phyloP scores from a whole-genome alignment of 495 filamentous ascomycete species.

The Cercophora samala region DNA sequence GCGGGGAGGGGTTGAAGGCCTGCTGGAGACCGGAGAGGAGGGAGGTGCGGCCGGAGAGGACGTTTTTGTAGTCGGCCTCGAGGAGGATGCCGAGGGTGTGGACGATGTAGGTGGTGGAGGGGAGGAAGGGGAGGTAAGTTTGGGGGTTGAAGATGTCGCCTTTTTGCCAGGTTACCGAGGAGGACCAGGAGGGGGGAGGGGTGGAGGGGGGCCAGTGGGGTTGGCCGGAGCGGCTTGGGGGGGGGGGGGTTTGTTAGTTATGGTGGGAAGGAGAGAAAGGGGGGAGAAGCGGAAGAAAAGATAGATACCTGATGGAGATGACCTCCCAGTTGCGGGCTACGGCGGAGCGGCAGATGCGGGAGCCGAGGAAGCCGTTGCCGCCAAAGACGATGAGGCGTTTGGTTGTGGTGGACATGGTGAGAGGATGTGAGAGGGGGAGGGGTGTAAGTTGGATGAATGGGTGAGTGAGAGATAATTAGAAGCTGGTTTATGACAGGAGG shows the following conservation, averaged over 20 bases:
- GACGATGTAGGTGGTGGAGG: slow-evolving; percentile 75
- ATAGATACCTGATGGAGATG: slow-evolving; percentile 72
- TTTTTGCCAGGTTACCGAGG: slow-evolving; percentile 76
- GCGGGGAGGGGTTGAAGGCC: slow-evolving; percentile 55
- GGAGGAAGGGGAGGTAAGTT: slow-evolving; percentile 69
- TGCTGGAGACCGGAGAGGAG: slow-evolving; percentile 68
- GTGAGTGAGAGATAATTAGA: neutral
- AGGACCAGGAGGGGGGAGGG: slow-evolving; percentile 74
- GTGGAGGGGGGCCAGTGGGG: slow-evolving; percentile 81
- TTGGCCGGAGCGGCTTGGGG: slow-evolving; percentile 74
- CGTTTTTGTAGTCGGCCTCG: slow-evolving; percentile 96
- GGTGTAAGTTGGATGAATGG: slow-evolving; percentile 7
- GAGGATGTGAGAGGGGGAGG: slow-evolving; percentile 5
- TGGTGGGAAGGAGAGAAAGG: neutral
- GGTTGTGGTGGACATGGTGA: slow-evolving; percentile 27
- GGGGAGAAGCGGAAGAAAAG: neutral
- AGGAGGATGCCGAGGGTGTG: slow-evolving; percentile 95
- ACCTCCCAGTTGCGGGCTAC: slow-evolving; percentile 81
- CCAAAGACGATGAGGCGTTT: slow-evolving; percentile 86
- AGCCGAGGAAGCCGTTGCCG: slow-evolving; percentile 93
- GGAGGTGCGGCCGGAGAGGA: slow-evolving; percentile 75
- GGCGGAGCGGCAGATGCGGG: slow-evolving; percentile 86
- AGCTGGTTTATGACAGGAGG: neutral
- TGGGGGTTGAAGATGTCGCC: slow-evolving; percentile 81
- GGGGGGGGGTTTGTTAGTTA: neutral